Evolutionary conservation across 2,329 filamentous ascomycete genomes (phyloP).

Genomic region (Fusarium devonianum): DNA sequence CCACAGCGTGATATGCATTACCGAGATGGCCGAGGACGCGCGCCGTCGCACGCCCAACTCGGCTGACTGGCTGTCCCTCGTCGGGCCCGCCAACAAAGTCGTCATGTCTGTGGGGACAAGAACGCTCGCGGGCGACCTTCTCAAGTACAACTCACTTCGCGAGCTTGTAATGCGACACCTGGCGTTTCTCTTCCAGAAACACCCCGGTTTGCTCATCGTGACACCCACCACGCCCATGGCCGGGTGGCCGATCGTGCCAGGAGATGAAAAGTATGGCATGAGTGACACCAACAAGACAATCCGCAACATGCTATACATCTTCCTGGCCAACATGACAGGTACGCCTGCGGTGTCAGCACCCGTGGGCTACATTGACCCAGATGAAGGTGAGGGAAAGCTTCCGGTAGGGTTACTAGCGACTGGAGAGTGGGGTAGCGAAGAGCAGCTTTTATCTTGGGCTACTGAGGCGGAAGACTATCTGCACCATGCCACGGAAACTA

Average conservation of each 20-base stretch:
- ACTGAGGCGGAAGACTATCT: conserved; percentile 64
- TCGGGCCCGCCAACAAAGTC: conserved; percentile 74
- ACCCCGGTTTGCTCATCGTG: conserved; percentile 80
- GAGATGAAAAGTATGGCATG: conserved; percentile 73
- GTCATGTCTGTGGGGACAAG: conserved; percentile 70
- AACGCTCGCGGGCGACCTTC: conserved; percentile 72
- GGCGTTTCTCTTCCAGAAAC: conserved; percentile 69
- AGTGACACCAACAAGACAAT: conserved; percentile 76
- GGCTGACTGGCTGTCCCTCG: conserved; percentile 58
- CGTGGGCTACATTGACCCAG: conserved; percentile 71
- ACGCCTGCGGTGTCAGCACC: conserved; percentile 78
- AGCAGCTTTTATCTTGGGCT: conserved; percentile 68
- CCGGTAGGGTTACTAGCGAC: conserved; percentile 69
- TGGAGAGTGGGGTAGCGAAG: conserved; percentile 72
- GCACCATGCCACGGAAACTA: conserved; percentile 55
- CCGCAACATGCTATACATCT: conserved; percentile 85
- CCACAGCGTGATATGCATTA: conserved; percentile 79
- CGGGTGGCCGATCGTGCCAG: conserved; percentile 71
- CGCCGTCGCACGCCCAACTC: conserved; percentile 53
- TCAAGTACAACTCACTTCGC: conserved; percentile 77
- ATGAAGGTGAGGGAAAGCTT: conserved; percentile 64
- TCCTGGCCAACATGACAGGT: conserved; percentile 83
- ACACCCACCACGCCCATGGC: conserved; percentile 78
- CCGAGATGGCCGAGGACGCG: conserved; percentile 66
- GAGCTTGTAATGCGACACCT: conserved; percentile 81